Conservation (phyloP, 352 stramenopile genomes). For the Phytopythium helicoides region DNA sequence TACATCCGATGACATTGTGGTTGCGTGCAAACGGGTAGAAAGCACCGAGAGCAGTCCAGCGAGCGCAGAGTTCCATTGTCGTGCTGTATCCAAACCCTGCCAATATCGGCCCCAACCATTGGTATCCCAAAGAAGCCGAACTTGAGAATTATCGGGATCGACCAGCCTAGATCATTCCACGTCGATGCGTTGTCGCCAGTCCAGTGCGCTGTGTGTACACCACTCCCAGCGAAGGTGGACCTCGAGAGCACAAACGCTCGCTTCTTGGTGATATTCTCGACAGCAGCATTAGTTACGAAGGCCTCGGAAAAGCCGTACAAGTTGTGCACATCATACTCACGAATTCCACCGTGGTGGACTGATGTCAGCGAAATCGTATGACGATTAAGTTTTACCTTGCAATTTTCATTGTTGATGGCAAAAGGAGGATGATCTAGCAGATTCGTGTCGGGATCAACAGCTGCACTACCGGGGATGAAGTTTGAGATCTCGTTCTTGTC, state of each 20-base stretch:
- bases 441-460: constrained; percentile 41
- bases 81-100: constrained; percentile 57
- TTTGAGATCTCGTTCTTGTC: constrained; percentile 88
- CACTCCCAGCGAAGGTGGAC: constrained; percentile 65
- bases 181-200: constrained; percentile 75
- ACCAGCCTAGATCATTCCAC: constrained; percentile 78
- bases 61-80: constrained; percentile 65
- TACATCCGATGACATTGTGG: constrained; percentile 63
- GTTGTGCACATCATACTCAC: constrained; percentile 81
- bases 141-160: constrained; percentile 61
- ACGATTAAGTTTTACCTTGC: constrained; percentile 34
- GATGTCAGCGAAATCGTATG: constrained; percentile 63
- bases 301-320: constrained; percentile 77
- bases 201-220: constrained; percentile 67
- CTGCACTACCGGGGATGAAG: constrained; percentile 64
- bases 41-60: constrained; percentile 69
- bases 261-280: constrained; percentile 54
- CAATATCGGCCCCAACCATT: constrained; percentile 82
- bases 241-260: constrained; percentile 68
- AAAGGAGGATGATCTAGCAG: constrained; percentile 54
- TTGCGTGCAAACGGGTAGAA: constrained; percentile 82
- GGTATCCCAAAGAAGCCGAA: constrained; percentile 78
- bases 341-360: constrained; percentile 46
- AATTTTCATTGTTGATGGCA: constrained; percentile 51
- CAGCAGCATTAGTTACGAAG: constrained; percentile 51